Evolutionary conservation across 495 filamentous ascomycete genomes (phyloP).

Genomic region (Aspergillus sparsus): DNA sequence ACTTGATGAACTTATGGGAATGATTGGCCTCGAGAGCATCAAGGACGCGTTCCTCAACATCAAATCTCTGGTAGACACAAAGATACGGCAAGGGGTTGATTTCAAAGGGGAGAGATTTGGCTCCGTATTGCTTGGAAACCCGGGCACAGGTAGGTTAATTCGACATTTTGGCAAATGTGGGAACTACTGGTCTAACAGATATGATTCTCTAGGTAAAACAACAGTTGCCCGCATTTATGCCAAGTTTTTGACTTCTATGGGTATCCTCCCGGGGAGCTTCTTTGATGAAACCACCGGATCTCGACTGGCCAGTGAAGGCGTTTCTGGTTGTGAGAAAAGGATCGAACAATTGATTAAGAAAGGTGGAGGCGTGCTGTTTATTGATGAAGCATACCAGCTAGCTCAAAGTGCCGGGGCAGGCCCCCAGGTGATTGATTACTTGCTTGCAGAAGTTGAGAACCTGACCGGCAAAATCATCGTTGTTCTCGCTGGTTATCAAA

Average conservation of each 20-base stretch:
- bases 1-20: conserved; percentile 66
- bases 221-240: conserved; percentile 79
- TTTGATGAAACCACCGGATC: conserved; percentile 73
- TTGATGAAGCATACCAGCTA: conserved; percentile 80
- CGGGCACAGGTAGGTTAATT: conserved; percentile 67
- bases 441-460: conserved; percentile 76
- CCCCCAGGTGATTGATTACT: conserved; percentile 66
- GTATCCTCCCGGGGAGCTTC: conserved; percentile 50
- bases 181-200: no score
- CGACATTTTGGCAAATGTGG: no score
- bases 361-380: conserved; percentile 68
- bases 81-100: conserved; percentile 56
- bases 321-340: conserved; percentile 55
- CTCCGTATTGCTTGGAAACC: conserved; percentile 71
- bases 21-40: conserved; percentile 73
- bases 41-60: conserved; percentile 64
- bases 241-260: conserved; percentile 62
- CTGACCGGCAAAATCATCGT: conserved; percentile 73
- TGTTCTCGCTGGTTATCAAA: conserved; percentile 74
- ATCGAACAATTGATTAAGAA: conserved; percentile 56
- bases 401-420: conserved; percentile 50
- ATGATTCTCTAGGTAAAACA: conserved; percentile 81
- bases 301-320: conserved; percentile 62
- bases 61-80: conserved; percentile 66
- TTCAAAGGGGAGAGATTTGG: conserved; percentile 63